Base-by-base conservation (phyloP, 2,329 filamentous ascomycete genomes). In the Diaporthe citrichinensis region DNA sequence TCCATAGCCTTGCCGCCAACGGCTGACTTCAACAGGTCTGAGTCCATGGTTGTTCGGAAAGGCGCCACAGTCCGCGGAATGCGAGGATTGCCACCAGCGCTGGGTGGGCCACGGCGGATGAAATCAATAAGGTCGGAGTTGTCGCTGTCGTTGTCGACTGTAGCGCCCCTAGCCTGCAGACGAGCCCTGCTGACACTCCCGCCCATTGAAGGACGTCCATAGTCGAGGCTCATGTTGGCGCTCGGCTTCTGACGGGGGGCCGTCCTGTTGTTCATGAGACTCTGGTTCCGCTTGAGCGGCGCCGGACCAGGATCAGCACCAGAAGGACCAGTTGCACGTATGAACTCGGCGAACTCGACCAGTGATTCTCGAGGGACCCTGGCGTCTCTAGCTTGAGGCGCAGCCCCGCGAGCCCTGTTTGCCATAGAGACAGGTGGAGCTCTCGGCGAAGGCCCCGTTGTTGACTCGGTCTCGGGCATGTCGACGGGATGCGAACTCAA, bases 91-190 rank as follows among this genome's bases (percentile, higher is more conserved):
- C 87, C 88, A 41, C 46, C 71, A 46, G 86, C 82, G 76, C 86
- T 89, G 0, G 94, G 93, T 4, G 95, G 95, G 0, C 96, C 96
- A 81, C 95, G 93, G 61, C 96, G 93, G 78, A 99, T 97, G 83
- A 99, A 98, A 82, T 98, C 96, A 78, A 98, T 98, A 75, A 99
- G 86, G 76, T 98, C 97, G 17, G 94, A 94, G 74, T 93, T 97
- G 78, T 93, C 92, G 69, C 91, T 91, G 71, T 88, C 88, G 74
- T 86, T 86, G 68, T 92, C 89, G 23, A 92, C 89, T 57, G 89
- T 88, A 51, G 94, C 91, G 77, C 95, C 92, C 67, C 95, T 93
- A 75, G 96, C 92, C 83, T 94, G 90, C 65, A 94, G 88, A 76
- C 90, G 91, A 62, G 86, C 86, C 74, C 89, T 86, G 76, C 82